Percentiles rank a stretch among this genome's conserved stretches.
Conservation (phyloP, 2,329 filamentous ascomycete species). For the Mycosphaerella sp. region DNA sequence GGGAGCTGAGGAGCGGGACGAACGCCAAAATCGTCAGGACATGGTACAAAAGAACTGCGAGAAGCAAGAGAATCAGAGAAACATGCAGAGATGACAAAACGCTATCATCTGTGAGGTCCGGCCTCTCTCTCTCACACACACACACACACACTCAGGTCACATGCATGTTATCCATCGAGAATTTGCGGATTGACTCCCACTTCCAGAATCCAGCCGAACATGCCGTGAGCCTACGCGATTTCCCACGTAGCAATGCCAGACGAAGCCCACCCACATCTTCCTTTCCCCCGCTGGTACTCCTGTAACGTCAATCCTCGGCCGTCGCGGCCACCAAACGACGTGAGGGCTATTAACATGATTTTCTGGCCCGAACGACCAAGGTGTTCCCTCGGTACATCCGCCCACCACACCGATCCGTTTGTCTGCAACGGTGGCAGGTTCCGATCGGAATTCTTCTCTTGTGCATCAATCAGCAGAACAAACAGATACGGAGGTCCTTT, state of each 20-base stretch:
- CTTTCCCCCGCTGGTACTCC: constrained; percentile 45
- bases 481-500: constrained; percentile 61
- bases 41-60: no score
- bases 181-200: neutral
- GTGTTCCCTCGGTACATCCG: constrained; percentile 59
- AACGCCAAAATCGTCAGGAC: no score
- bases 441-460: constrained; percentile 49
- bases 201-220: neutral
- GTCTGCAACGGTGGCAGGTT: constrained; percentile 63
- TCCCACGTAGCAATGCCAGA: constrained; percentile 51
- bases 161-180: neutral
- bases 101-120: no score
- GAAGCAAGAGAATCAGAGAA: no score
- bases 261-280: constrained; percentile 44
- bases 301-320: constrained; percentile 47
- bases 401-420: constrained; percentile 77
- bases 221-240: constrained; percentile 34
- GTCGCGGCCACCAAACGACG: constrained; percentile 44
- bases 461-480: constrained; percentile 59
- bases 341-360: constrained; percentile 59
- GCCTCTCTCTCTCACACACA: no score
- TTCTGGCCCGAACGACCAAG: constrained; percentile 64
- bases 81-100: no score
- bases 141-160: no score
- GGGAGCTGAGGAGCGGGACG: no score